phyloP scores from a whole-genome alignment of 108 stramenopile species.

The Fragilariopsis cylindrus region DNA sequence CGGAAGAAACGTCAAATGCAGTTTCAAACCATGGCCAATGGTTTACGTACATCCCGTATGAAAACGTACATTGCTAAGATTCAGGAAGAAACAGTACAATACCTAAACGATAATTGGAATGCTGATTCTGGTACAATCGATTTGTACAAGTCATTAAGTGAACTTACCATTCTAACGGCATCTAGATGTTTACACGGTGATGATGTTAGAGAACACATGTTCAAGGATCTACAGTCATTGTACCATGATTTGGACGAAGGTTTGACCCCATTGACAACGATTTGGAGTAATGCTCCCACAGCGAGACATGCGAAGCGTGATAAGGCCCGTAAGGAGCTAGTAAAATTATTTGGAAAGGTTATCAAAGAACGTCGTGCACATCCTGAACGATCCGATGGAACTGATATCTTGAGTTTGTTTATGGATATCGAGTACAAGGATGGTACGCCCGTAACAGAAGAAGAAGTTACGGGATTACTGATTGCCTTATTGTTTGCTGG shows the following conservation, averaged over 20 bases:
- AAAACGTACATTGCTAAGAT: slow-evolving; percentile 96
- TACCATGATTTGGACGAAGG: slow-evolving; percentile 98
- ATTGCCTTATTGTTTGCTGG: slow-evolving; percentile 99
- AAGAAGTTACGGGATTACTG: slow-evolving; percentile 95
- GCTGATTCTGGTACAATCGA: slow-evolving; percentile 80
- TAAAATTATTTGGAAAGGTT: slow-evolving; percentile 89
- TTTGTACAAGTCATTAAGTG: slow-evolving; percentile 85
- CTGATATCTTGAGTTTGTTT: slow-evolving; percentile 95
- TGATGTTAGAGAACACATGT: slow-evolving; percentile 96
- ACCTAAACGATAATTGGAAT: slow-evolving; percentile 68
- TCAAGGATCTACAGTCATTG: slow-evolving; percentile 90
- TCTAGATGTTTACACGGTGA: slow-evolving; percentile 96
- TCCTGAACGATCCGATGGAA: slow-evolving; percentile 77
- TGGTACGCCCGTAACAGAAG: slow-evolving; percentile 85
- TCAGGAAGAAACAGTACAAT: slow-evolving; percentile 87
- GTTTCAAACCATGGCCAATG: slow-evolving; percentile 95
- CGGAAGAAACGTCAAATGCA: slow-evolving; percentile 94
- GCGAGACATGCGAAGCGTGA: slow-evolving; percentile 83
- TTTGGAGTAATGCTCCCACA: slow-evolving; percentile 96
- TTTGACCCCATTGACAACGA: slow-evolving; percentile 96
- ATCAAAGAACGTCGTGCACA: slow-evolving; percentile 85
- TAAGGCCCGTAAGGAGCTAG: slow-evolving; percentile 89
- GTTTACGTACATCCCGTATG: slow-evolving; percentile 86
- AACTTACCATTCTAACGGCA: slow-evolving; percentile 97
- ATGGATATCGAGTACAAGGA: slow-evolving; percentile 99